Conservation (phyloP, 257 asterid genomes). For the Solanum etuberosum region DNA sequence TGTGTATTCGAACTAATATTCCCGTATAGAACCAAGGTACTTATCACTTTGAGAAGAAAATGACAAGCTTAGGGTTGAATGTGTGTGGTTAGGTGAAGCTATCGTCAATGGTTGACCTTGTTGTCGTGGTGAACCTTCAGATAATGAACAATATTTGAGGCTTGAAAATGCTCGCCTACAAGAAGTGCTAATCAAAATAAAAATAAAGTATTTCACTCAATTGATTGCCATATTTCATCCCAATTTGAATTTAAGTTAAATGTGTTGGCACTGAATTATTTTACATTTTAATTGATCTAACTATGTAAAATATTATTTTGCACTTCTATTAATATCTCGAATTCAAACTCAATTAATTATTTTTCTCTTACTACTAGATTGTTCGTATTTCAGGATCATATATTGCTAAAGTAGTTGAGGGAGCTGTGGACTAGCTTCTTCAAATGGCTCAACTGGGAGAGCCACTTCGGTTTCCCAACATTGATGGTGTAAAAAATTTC, state of each 20-base stretch:
- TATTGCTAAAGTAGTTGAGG: slow-evolving; percentile 2
- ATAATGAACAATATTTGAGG: neutral
- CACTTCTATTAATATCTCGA: no score
- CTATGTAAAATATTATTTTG: no score
- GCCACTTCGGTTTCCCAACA: slow-evolving; percentile 33
- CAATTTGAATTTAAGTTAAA: neutral
- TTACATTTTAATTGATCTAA: neutral
- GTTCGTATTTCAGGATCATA: neutral
- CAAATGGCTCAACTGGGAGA: slow-evolving; percentile 15
- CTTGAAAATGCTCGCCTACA: neutral
- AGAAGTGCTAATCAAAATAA: neutral
- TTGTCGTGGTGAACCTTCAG: neutral
- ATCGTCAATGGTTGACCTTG: neutral
- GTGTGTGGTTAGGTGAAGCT: neutral
- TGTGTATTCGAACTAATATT: neutral
- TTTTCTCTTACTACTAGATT: neutral
- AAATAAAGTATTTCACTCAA: neutral
- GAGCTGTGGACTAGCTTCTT: slow-evolving; percentile 35
- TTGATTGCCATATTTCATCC: neutral
- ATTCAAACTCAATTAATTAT: no score
- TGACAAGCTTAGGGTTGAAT: no score
- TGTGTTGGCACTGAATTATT: neutral
- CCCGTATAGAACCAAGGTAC: neutral
- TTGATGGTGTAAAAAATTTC: neutral
- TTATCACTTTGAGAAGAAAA: no score